Evolutionary conservation across 139 green algal species (phyloP).

Genomic region (Medakamo hakoo): DNA sequence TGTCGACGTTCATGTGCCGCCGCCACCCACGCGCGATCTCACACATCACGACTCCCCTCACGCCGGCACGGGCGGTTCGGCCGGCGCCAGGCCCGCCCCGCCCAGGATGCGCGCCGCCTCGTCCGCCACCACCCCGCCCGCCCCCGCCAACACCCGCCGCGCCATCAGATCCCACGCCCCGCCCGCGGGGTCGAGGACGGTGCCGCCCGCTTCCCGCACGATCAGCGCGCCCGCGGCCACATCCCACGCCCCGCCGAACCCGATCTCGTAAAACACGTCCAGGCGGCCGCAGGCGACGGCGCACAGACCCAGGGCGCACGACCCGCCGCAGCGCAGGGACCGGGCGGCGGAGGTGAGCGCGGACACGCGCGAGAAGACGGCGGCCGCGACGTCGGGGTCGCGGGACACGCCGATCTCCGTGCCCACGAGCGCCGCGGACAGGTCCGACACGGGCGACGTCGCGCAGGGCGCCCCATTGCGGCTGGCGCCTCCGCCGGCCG

Average conservation of each 20-base stretch:
- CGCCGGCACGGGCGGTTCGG: neutral
- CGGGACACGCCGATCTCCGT: constrained; percentile 69
- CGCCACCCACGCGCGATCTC: no score
- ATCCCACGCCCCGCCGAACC: constrained; percentile 74
- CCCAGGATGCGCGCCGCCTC: neutral
- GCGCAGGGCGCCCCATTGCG: constrained; percentile 59
- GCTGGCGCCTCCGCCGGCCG: constrained; percentile 44
- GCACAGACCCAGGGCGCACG: constrained; percentile 76
- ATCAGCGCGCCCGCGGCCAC: constrained; percentile 37
- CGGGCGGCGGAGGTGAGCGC: constrained; percentile 16
- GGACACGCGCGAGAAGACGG: constrained; percentile 53
- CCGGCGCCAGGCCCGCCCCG: neutral
- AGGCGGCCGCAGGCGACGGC: constrained; percentile 50
- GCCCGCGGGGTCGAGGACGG: constrained; percentile 62
- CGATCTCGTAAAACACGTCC: constrained; percentile 88
- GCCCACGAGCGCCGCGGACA: constrained; percentile 52
- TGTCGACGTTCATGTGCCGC: no score
- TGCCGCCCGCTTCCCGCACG: constrained; percentile 62
- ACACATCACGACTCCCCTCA: neutral
- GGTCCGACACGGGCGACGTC: constrained; percentile 22
- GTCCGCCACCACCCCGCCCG: neutral
- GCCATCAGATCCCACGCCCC: constrained; percentile 42
- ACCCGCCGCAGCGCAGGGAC: constrained; percentile 69
- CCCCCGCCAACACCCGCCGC: constrained; percentile 40
- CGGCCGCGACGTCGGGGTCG: constrained; percentile 43